Base-by-base conservation (phyloP, 805 yeast species). In the Yamadazyma paraphyllophila region DNA sequence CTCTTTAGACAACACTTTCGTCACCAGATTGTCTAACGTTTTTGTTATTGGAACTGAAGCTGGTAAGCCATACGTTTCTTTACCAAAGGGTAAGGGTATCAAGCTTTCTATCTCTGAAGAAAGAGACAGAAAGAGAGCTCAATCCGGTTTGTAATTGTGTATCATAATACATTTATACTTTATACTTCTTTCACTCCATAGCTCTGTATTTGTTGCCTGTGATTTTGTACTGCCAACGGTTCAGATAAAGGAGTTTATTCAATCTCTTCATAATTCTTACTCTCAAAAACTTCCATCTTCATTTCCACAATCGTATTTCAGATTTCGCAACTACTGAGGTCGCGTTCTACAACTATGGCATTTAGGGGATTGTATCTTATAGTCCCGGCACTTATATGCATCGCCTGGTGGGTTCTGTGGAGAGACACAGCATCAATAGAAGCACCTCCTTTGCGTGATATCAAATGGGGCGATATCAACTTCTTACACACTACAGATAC, bases 401-500 rank as follows among this genome's bases (percentile, higher is more conserved):
- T 20, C 36, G 4, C 16, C 10, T 32, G 13, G 11, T 14, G 13
- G 13, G 16, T 16, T 32, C 36, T n/a, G 8, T 20, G 24, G 24
- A 20, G 24, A 20, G 24, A 20, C 14, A 36, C 27, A 24, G 5
- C 36, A n/a, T 13, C 40, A 7, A 20, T 29, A 12, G 24, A 24
- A 17, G 17, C 14, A n/a, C 12, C 39, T 14, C 32, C 36, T 16
- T 20, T 33, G 9, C 41, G 94, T 42, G 77, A 78, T n/a, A 57
- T 90, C 26, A 58, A 63, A 9, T 74, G 90, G 77, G 90, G 91
- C 0, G 79, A 83, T 45, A 46, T 94, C 39, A 92, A 94, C 66
- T 88, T 94, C 55, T 57, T 92, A 20, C 98, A 92, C 58, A 91
- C 98, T 1, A 94, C 99, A 0, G 99, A 94, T 58, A 92, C 97